Base-by-base conservation (phyloP, 2,329 filamentous ascomycete genomes). In the Chaetomium sp. region DNA sequence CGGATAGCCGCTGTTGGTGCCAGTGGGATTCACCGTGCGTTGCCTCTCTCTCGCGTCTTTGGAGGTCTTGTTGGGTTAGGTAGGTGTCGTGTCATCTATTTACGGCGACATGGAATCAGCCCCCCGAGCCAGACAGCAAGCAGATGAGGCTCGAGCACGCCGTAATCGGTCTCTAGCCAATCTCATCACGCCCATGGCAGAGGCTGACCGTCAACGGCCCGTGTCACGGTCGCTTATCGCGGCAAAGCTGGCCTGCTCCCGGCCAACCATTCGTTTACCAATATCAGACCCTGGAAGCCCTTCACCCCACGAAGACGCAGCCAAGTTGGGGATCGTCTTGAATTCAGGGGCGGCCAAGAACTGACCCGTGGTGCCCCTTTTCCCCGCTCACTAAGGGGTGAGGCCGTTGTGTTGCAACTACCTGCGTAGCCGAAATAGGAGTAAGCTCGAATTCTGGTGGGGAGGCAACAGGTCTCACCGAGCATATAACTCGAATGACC, bases 161-260 rank as follows among this genome's bases (percentile, higher is more conserved):
- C 21, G 13, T 31, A 47, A 21, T 10, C 56, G 21, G 31, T 27
- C 47, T 25, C 21, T 27, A 13, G 23, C 47, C 47, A 60, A 35
- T 38, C n/a, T 27, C 29, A 5, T 47, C 42, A 21, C 16, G n/a
- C 27, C 21, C 29, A 42, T 55, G 35, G 38, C 47, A 25, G 8
- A 23, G 50, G 49, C 9, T 16, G 13, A 25, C 21, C 60, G 60
- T 23, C 23, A 29, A 33, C 31, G 42, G 33, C 33, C 25, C 29
- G 61, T 54, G 56, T 57, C n/a, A 63, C 55, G 21, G 56, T 65
- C 64, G 60, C 59, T 60, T 63, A 63, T 66, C 64, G 64, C 60
- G 60, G 27, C 60, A 60, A 66, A 45, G 54, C 21, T 47, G 50
- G 31, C 23, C 57, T 47, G 9, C 54, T 55, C 42, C 21, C 19